Evolutionary conservation across 2,329 filamentous ascomycete species (phyloP), one percentile per base, ranked within the genome.

Genomic region (Phaeophleospora eucalypticola): DNA sequence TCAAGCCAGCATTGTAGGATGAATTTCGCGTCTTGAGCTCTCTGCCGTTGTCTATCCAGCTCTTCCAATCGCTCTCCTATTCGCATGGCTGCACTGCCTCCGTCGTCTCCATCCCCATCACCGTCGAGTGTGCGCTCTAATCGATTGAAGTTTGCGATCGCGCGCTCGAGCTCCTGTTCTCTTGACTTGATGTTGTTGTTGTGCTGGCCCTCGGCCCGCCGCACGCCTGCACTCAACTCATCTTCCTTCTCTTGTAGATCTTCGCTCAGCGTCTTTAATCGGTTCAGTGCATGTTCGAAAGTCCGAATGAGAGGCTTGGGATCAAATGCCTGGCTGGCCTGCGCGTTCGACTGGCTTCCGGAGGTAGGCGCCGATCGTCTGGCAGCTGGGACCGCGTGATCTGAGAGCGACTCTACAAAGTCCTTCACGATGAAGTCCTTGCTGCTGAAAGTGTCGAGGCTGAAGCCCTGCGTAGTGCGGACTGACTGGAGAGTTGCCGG

Each of bases 1-100:
- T 97, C 91, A 34, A 89, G 82, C 91, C 93, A 98, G 72, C 93
- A 98, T 65, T 95, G 87, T 55, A 98, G 89, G 49, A 98, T 71
- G 65, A 97, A 97, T 64, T 87, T 91, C 51, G 93, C 90, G 72
- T 98, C 93, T 65, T 93, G 79, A 24, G 93, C 93, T 49, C 91
- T 78, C 64, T 89, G 84, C 58, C 90, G 78, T 71, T 98, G 95
- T 62, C 89, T 82, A 68, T 98, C 93, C 49, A 98, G 76, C 67
- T 97, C 91, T 71, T 98, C 93, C 9, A 98, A 75, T 62, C 85
- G 84, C 71, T 95, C 89, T 58, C 93, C 93, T 43, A 96, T 97
- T 66, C 95, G 88, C 44, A 98, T 89, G 0, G 93, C 93, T 54
- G 93, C 81, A 64, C 91, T 95, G 1, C 91, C 91, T 20, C 87